These are phyloP conservation scores for Scleroderma bovista DNA, from an alignment of 768 basidiomycete genomes.

Conservation along the genomic window DNA sequence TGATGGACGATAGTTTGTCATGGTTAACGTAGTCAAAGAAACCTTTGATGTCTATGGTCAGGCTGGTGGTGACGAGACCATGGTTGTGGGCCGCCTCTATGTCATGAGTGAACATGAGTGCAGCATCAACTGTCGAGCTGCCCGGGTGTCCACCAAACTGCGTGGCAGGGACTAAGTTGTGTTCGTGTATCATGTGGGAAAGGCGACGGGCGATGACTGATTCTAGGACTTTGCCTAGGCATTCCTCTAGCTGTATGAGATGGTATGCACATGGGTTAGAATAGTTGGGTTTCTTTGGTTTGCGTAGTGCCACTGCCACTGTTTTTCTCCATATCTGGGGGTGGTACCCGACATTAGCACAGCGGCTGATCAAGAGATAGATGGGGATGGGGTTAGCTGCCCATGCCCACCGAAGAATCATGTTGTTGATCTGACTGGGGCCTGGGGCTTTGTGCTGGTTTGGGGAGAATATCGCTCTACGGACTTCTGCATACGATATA, in stretches of 20 bases:
- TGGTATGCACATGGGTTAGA: slow-evolving; percentile 29
- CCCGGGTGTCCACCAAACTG: slow-evolving; percentile 22
- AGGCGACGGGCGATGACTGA: slow-evolving; percentile 22
- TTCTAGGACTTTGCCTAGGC: slow-evolving; percentile 30
- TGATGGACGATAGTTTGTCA: slow-evolving; percentile 1
- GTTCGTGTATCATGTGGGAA: slow-evolving; percentile 13
- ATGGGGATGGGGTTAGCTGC: neutral
- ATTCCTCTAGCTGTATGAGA: slow-evolving; percentile 31
- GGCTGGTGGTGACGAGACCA: slow-evolving; percentile 5
- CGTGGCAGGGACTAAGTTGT: slow-evolving; percentile 21
- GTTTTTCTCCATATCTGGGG: slow-evolving; percentile 17
- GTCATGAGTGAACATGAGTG: neutral
- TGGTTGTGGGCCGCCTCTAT: neutral
- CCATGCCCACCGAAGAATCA: neutral
- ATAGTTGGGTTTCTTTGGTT: slow-evolving; percentile 34
- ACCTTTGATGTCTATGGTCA: slow-evolving; percentile 17
- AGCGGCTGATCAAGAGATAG: neutral
- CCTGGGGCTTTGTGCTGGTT: neutral
- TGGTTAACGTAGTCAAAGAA: slow-evolving; percentile 20
- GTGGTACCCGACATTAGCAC: neutral
- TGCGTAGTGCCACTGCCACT: slow-evolving; percentile 27
- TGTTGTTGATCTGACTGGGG: neutral
- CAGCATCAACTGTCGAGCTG: slow-evolving; percentile 2
- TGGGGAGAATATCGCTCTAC: neutral
- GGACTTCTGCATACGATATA: neutral